Base-by-base conservation (phyloP, 352 stramenopile species). In the Globisporangium middletonii region DNA sequence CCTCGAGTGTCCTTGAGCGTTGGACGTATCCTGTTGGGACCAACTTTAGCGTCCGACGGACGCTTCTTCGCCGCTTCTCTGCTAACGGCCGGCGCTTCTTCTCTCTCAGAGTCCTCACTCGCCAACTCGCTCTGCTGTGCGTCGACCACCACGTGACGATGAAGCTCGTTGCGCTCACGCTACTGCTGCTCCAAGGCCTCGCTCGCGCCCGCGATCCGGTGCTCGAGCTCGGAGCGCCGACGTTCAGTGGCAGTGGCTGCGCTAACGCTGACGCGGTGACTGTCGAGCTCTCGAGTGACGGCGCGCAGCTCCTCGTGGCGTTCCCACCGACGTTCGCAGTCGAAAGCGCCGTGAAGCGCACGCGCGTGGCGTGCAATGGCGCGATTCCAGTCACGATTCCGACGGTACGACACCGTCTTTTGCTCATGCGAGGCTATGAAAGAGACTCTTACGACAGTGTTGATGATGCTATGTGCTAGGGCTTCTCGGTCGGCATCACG, bases 401-500 rank as follows among this genome's bases (percentile, higher is more conserved):
- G 1, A 27, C 47, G 50, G 50, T 55, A 15, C 18, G 33, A 30
- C 6, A 0, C n/a, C 15, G 2, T 43, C 13, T 26, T 4, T 43
- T 42, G 5, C 15, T 26, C 33, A 45, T 26, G 27, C 9, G 23
- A 23, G 23, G 23, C 11, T 35, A 16, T 30, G 15, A 12, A 27
- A 35, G 50, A 16, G 15, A 41, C 33, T 30, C 27, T 59, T 27
- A 26, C 16, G 23, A 23, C 23, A 23, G 28, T 3, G 8, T 8
- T 23, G 49, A 1, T 18, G 7, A n/a, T 19, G 41, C 18, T 4
- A 26, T 48, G 8, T 4, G 9, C 4, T 23, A 67, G 55, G 61
- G 44, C 15, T 56, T 60, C 16, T 44, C 52, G 27, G 60, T 72
- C 30, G 68, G 68, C 26, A 64, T 72, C 55, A 67, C 64, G 15